Conservation (phyloP, 2,329 filamentous ascomycete species). For the Xylariaceae sp. region DNA sequence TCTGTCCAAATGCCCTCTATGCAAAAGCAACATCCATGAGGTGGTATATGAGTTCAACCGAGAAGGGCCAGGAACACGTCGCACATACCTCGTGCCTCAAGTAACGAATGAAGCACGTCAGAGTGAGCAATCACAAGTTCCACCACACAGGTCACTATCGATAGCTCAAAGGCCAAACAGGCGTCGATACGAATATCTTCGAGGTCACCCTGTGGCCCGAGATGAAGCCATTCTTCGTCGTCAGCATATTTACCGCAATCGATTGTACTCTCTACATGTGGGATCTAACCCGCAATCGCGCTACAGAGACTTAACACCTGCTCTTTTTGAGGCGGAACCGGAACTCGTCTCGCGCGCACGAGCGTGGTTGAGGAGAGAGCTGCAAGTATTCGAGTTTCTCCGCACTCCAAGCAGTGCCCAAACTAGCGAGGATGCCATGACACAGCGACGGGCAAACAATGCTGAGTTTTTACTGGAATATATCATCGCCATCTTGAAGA, state of each 20-base stretch:
- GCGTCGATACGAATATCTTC: slow-evolving; percentile 23
- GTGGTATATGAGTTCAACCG: slow-evolving; percentile 70
- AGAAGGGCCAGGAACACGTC: slow-evolving; percentile 53
- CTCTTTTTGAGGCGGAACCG: slow-evolving; percentile 66
- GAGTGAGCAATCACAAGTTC: slow-evolving; percentile 14
- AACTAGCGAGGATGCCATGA: slow-evolving; percentile 31
- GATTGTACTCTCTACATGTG: slow-evolving; percentile 79
- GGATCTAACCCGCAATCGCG: slow-evolving; percentile 80
- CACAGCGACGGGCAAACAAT: slow-evolving; percentile 64
- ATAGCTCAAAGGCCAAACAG: not conserved
- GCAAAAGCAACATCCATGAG: slow-evolving; percentile 61
- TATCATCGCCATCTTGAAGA: slow-evolving; percentile 81
- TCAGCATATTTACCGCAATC: slow-evolving; percentile 72
- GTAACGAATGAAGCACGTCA: slow-evolving; percentile 18
- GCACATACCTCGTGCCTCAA: slow-evolving; percentile 61
- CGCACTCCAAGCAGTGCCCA: slow-evolving; percentile 40
- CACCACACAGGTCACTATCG: not conserved
- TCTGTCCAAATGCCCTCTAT: slow-evolving; percentile 77
- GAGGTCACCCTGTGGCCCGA: slow-evolving; percentile 21
- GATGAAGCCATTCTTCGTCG: slow-evolving; percentile 60
- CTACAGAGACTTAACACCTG: slow-evolving; percentile 75
- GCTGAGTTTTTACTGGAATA: slow-evolving; percentile 88
- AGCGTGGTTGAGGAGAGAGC: slow-evolving; percentile 81
- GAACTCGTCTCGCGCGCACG: slow-evolving; percentile 77
- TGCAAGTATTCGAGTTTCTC: slow-evolving; percentile 82